phyloP scores from a whole-genome alignment of 805 yeast genomes.

The Tetrapisispora fleetii region DNA sequence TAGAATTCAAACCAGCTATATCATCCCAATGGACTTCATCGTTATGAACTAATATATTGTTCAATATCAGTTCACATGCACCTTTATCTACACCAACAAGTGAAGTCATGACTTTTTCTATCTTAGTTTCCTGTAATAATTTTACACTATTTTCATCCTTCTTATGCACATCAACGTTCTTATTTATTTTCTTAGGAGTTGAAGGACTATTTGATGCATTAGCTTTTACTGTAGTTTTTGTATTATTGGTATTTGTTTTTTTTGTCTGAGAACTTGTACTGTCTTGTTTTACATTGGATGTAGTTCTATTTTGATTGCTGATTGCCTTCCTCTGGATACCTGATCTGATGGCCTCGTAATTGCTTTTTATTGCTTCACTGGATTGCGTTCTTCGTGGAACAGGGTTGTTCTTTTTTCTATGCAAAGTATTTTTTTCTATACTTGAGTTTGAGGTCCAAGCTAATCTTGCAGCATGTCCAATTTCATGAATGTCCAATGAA shows the following conservation, averaged over 20 bases:
- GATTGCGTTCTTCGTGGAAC: not conserved
- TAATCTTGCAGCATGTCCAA: slow-evolving; percentile 16
- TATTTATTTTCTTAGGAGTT: not conserved
- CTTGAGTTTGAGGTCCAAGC: slow-evolving; percentile 10
- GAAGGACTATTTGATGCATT: not conserved
- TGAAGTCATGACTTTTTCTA: slow-evolving; percentile 12
- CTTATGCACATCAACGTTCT: not conserved
- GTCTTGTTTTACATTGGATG: not conserved
- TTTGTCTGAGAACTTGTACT: not conserved
- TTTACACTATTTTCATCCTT: not conserved
- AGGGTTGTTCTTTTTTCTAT: not conserved
- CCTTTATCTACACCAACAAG: slow-evolving; percentile 60
- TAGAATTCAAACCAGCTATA: slow-evolving; percentile 83
- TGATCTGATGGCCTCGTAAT: slow-evolving; percentile 15
- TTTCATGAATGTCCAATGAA: slow-evolving; percentile 3
- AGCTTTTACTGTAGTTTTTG: not conserved
- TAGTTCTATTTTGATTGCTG: not conserved
- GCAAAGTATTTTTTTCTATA: not conserved
- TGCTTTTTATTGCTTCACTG: slow-evolving; percentile 5
- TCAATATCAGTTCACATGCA: slow-evolving; percentile 77
- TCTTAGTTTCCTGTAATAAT: not conserved
- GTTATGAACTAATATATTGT: slow-evolving; percentile 83
- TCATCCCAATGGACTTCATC: slow-evolving; percentile 96
- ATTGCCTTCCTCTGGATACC: slow-evolving; percentile 3
- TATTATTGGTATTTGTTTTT: not conserved